phyloP scores from a whole-genome alignment of 2,329 filamentous ascomycete species.

The Cladophialophora yegresii region DNA sequence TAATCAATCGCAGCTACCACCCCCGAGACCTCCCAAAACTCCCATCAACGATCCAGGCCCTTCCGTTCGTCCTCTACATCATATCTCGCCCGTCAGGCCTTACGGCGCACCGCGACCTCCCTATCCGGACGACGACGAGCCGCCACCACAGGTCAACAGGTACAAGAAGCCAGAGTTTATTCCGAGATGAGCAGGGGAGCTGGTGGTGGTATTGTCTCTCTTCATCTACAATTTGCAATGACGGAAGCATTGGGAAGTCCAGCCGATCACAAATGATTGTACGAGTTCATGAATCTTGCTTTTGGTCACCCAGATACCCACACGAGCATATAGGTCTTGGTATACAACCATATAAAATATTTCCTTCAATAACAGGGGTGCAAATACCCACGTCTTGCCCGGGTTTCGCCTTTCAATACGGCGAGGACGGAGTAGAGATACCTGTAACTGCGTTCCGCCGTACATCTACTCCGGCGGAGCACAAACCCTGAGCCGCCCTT shows the following conservation, averaged over 20 bases:
- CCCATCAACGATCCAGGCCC: slow-evolving; percentile 53
- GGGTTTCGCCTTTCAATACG: background rate
- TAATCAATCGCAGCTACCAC: slow-evolving; percentile 50
- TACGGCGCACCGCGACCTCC: slow-evolving; percentile 50
- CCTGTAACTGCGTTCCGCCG: background rate
- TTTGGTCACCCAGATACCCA: slow-evolving; percentile 9
- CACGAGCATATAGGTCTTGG: slow-evolving; percentile 9
- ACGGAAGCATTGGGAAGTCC: background rate
- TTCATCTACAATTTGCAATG: background rate
- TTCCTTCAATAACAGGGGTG: background rate
- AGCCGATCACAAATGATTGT: slow-evolving; percentile 1
- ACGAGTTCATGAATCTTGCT: slow-evolving; percentile 11
- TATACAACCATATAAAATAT: background rate
- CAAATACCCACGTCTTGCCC: too few species aligned
- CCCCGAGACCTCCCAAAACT: slow-evolving; percentile 75
- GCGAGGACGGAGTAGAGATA: background rate
- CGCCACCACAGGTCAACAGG: slow-evolving; percentile 82
- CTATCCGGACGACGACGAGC: slow-evolving; percentile 74
- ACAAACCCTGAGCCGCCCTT: background rate
- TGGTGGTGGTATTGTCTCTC: background rate
- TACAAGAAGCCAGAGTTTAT: slow-evolving; percentile 76
- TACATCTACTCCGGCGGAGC: background rate
- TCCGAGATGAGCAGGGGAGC: slow-evolving; percentile 16
- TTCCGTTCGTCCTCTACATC: slow-evolving; percentile 23
- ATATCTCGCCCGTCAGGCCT: slow-evolving; percentile 44